Conservation (phyloP, 225 moss, liverwort and hornwort species). For the Antitrichia curtipendula region DNA sequence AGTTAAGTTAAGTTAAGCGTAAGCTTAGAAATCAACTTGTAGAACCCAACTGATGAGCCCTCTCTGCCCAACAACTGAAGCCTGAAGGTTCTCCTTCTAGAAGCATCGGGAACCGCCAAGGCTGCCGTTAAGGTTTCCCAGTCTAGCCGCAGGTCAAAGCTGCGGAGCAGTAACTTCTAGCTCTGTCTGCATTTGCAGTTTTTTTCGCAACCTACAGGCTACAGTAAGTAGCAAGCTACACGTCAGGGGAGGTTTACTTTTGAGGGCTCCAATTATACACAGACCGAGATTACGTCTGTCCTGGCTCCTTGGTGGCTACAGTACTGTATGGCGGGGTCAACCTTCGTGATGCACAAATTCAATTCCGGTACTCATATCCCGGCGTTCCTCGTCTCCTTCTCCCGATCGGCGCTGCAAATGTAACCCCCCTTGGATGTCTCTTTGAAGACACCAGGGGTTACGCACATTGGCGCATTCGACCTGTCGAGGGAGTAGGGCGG, state of each 20-base stretch:
- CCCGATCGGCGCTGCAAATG: background rate
- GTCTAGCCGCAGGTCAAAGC: background rate
- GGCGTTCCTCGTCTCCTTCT: background rate
- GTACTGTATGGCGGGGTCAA: background rate
- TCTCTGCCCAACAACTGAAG: background rate
- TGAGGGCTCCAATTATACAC: background rate
- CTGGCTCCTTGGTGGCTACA: background rate
- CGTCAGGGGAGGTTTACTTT: too few species aligned
- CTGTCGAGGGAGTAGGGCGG: background rate
- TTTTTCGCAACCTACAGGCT: background rate
- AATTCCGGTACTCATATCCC: background rate
- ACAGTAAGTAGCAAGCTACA: background rate
- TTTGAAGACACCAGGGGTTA: background rate
- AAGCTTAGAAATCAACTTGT: too few species aligned
- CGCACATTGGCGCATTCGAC: background rate
- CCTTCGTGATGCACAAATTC: background rate
- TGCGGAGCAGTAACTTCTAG: background rate
- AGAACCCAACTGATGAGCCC: background rate
- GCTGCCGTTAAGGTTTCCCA: background rate
- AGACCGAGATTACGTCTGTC: background rate
- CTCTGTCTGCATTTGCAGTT: background rate
- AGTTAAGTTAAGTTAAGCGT: too few species aligned
- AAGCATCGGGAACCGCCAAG: background rate
- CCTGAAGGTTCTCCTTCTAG: background rate
- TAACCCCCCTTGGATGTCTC: background rate